Evolutionary conservation across 163 green algal species (phyloP), one percentile per base, ranked within the genome.

Genomic region (Volvox carteri): DNA sequence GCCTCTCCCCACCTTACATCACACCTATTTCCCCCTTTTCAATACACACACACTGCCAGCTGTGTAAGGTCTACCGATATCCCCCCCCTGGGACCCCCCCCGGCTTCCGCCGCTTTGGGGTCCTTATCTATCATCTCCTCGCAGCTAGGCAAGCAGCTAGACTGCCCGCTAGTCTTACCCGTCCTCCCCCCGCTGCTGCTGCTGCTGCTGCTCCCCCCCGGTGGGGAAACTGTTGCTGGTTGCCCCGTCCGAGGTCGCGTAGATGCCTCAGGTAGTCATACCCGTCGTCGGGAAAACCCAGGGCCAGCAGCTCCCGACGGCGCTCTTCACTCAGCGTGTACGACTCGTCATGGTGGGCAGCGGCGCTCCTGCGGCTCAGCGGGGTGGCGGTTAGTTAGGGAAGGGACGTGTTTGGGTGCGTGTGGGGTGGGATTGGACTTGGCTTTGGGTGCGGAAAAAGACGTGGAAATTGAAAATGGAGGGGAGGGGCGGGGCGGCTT

Each of bases 261-360:
- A 98, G 68, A 90, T 99, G 97, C 80, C 91, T 89, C 62, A 98
- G 92, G 91, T 99, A 99, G 92, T 99, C 96, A 89, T 99, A 99
- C 3, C 97, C 97, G 76, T 99, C 97, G 75, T 99, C 96, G 19
- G 96, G 96, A 35, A 96, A 95, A 23, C 97, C 97, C 52, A 98
- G 92, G 81, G 95, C 92, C 41, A 99, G 68, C 30, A 99, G 94
- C 92, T 99, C 97, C 1, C 90, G 85, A 3, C 97, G 92, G 48
- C 92, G 92, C 37, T 92, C 94, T 50, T 96, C 94, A 6, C 86
- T 84, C 35, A 98, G 62, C 6, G 84, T 58, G 30, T 93, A 90
- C 0, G 79, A 84, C 1, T 93, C 81, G 9, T 96, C 94, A 73
- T 96, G 79, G 58, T 94, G 86, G 52, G 91, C 93, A 1, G 44